phyloP scores from a whole-genome alignment of 78 protist species.

The Dictyostelium capitatum region DNA sequence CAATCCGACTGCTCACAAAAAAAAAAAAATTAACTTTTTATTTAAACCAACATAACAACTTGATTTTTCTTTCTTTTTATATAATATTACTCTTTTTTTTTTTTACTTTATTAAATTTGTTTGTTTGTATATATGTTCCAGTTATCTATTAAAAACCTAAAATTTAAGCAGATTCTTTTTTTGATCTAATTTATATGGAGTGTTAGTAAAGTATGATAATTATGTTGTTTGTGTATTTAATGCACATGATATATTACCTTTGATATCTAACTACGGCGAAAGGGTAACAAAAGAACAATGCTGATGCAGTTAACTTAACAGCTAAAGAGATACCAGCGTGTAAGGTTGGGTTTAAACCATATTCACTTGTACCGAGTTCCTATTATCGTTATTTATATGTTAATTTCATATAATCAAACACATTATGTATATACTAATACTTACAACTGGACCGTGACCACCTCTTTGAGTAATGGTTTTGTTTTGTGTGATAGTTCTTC shows the following conservation, averaged over 20 bases:
- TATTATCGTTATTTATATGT: neutral
- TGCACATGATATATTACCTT: neutral
- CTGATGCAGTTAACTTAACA: conserved; percentile 22
- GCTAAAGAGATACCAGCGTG: neutral
- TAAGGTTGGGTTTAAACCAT: neutral
- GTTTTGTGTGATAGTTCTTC: neutral
- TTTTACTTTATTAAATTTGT: no score
- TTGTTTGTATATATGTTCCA: no score
- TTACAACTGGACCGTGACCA: neutral
- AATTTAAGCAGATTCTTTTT: neutral
- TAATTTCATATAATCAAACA: neutral
- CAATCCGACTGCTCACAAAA: no score
- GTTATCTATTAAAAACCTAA: neutral
- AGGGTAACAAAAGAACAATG: conserved; percentile 1
- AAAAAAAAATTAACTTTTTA: no score
- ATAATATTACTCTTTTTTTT: no score
- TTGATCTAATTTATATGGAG: neutral
- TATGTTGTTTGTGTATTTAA: neutral
- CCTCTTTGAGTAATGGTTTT: neutral
- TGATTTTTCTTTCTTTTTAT: no score
- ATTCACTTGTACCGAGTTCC: conserved; percentile 18
- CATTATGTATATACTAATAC: neutral
- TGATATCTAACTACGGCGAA: conserved; percentile 9
- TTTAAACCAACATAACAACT: no score
- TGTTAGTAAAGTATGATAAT: neutral